Base-by-base conservation (phyloP, 164 flowering plant species). In the Stephania japonica region DNA sequence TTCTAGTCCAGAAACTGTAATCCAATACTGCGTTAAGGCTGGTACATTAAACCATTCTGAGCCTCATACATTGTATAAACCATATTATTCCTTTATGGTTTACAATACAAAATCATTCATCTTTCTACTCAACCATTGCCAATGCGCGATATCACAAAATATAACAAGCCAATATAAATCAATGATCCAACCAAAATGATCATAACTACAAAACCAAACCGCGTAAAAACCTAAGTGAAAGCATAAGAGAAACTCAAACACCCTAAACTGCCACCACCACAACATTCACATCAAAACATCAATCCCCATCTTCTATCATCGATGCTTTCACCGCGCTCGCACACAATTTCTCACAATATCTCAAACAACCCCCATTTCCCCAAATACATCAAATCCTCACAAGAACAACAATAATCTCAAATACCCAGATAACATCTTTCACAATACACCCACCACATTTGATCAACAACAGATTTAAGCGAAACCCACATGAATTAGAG, bases 401-500 rank as follows among this genome's bases (percentile, higher is more conserved):
- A 53, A 32, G 38, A 32, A 32, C 38, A 32, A 32, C 38, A 32
- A 32, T 32, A 32, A 32, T 32, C 1, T 2, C 38, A 32, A 32
- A 32, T 32, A 1, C 38, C 38, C 38, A 32, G 38, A 32, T 32
- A 2, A 32, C 2, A 0, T 32, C 38, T 32, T 32, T 32, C 38
- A 32, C 38, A 32, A 32, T 32, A 32, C 38, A 32, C 38, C 38
- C 38, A 32, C 38, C 38, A 32, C 71, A 59, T 41, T 70, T 13
- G 56, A 67, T 16, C 32, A 18, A 25, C 21, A 16, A 56, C 0
- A 6, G 63, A 38, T 49, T 59, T 6, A 11, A 26, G 53, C 27
- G 32, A 71, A 76, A 65, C 44, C 65, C 56, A 75, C 62, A 71
- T 26, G 42, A 71, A 77, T 11, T 11, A 64, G 8, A 23, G 65